Conservation (phyloP, 306 rosid genomes). For the Aeschynomene evenia region DNA sequence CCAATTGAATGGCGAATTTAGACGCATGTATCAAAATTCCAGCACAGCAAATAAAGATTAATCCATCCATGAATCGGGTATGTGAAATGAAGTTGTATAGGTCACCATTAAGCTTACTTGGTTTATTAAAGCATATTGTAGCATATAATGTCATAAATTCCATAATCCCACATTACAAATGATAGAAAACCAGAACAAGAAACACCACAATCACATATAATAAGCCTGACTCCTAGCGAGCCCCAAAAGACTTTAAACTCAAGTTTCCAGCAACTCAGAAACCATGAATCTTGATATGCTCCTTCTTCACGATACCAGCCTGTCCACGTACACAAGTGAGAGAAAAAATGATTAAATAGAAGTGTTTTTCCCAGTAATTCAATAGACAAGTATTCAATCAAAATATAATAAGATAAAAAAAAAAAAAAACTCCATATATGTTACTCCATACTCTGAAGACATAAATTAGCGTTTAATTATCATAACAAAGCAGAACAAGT, state of each 20-base stretch:
- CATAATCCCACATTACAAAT: constrained; percentile 46
- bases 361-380: neutral
- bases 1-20: neutral
- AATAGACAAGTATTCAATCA: neutral
- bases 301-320: constrained; percentile 93
- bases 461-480: neutral
- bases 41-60: neutral
- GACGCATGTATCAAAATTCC: neutral
- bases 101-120: constrained; percentile 10
- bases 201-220: constrained; percentile 38
- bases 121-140: constrained; percentile 28
- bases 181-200: constrained; percentile 20
- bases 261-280: constrained; percentile 56
- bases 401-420: neutral
- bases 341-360: neutral
- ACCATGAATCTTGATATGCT: constrained; percentile 59
- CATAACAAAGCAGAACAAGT: neutral
- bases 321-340: constrained; percentile 26
- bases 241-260: constrained; percentile 31
- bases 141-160: constrained; percentile 31
- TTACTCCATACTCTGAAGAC: neutral
- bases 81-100: neutral
- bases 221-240: neutral
- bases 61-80: neutral
- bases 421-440: neutral